Evolutionary conservation across 345 rosid genomes (phyloP), one percentile per base, ranked within the genome.

Genomic region (Cardiospermum halicacabum): DNA sequence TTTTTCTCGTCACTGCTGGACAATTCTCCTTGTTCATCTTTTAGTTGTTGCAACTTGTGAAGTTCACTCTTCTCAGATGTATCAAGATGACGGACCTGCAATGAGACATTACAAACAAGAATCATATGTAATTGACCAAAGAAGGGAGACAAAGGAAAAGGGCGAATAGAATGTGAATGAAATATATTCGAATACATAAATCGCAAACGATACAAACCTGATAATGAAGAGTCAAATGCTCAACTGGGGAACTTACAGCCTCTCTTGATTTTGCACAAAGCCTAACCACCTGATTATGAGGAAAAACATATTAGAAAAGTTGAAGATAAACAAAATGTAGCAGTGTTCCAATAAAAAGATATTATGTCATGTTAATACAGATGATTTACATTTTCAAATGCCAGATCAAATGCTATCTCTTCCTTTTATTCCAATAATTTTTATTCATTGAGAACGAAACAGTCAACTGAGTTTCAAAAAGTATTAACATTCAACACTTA

Each of bases 21-120:
- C 75, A 95, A 72, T 66, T 95, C 99, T 65, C 99, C 99, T 91
- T 95, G 99, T 73, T 95, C 99, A 84, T 95, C 99, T 82, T 95
- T 95, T 82, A 91, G 78, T 72, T 89, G 99, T 61, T 95, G 99
- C 72, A 95, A 78, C 82, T 95, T 95, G 87, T 95, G 89, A 67
- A 95, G 90, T 74, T 95, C 97, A 39, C 97, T 95, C 91, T 95
- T 95, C 77, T 95, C 99, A 54, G 97, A 91, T 24, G 99, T 95
- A 79, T 95, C 99, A 56, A 95, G 92, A 82, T 95, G 97, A 39
- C 93, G 88, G 64, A 95, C 99, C 99, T 95, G 76, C 74, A 78
- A 64, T 40, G 55, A 73, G 49, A 32, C 53, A 68, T 62, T 11
- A 37, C 22, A 27, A 45, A 58, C 26, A 34, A 39, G 59, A 64